These are phyloP conservation scores for Polytrichum formosum DNA, from an alignment of 225 moss, liverwort and hornwort species.

Conservation along the genomic window DNA sequence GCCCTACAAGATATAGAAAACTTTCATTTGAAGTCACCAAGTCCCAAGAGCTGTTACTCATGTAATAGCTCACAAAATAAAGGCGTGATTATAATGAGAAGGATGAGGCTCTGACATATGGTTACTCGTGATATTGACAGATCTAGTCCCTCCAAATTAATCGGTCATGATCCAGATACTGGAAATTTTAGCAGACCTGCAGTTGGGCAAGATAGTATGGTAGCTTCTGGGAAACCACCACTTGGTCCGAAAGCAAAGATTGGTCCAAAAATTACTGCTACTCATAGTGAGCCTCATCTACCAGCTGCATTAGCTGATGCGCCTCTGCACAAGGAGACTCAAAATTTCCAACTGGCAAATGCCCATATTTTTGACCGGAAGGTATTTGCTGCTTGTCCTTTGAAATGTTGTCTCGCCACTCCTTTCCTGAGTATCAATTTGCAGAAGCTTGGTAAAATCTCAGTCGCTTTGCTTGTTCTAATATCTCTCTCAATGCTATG, in stretches of 20 bases:
- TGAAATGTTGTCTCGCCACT: background rate
- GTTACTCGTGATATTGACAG: constrained; percentile 4
- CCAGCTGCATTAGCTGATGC: constrained; percentile 11
- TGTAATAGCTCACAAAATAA: no score
- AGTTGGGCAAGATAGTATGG: constrained; percentile 6
- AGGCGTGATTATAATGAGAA: no score
- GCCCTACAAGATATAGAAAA: no score
- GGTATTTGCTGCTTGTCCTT: constrained; percentile 14
- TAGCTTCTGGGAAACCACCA: constrained; percentile 29
- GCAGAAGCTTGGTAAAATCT: no score
- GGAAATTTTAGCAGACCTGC: background rate
- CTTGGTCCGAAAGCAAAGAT: constrained; percentile 34
- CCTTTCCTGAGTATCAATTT: background rate
- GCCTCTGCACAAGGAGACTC: constrained; percentile 22
- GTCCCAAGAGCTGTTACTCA: no score
- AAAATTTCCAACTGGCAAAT: constrained; percentile 14
- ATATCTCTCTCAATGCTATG: no score
- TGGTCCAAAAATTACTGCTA: constrained; percentile 23
- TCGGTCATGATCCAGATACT: background rate
- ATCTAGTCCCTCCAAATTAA: constrained; percentile 13
- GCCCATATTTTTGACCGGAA: constrained; percentile 17
- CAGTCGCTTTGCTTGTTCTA: no score
- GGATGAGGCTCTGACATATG: no score
- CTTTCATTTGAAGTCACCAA: no score
- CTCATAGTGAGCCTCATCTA: constrained; percentile 38